Conservation (phyloP, 2,329 filamentous ascomycete genomes). For the Periconia sp. region DNA sequence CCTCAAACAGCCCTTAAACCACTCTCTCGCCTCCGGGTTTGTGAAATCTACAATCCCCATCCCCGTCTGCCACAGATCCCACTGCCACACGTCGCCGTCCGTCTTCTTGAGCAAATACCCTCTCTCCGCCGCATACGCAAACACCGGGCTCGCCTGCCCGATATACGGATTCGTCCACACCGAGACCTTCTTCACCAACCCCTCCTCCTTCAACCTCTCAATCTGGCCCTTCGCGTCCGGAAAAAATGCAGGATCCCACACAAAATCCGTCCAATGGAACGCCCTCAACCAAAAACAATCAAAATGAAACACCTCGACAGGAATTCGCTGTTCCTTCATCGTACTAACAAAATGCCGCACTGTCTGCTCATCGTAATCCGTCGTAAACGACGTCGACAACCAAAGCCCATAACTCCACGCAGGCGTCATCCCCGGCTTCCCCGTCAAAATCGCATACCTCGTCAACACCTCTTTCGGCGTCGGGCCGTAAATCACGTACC, state of each 20-base stretch:
- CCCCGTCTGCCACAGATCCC: conserved; percentile 76
- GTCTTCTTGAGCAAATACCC: conserved; percentile 70
- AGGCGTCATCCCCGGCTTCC: conserved; percentile 65
- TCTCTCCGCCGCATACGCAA: conserved; percentile 64
- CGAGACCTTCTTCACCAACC: conserved; percentile 63
- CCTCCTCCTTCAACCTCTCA: conserved; percentile 62
- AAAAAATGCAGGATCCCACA: conserved; percentile 69
- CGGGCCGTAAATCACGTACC: conserved; percentile 72
- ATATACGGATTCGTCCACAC: conserved; percentile 80
- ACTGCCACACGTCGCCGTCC: conserved; percentile 72
- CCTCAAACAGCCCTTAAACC: conserved; percentile 65
- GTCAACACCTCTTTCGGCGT: conserved; percentile 71
- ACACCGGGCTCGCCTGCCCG: conserved; percentile 68
- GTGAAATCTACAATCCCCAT: conserved; percentile 77
- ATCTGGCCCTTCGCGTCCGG: conserved; percentile 69
- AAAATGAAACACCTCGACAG: conserved; percentile 73
- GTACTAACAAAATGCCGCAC: conserved; percentile 69
- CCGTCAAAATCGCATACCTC: conserved; percentile 68
- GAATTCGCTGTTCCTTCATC: conserved; percentile 66
- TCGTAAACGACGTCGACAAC: conserved; percentile 76
- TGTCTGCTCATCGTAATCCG: conserved; percentile 70
- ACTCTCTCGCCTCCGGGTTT: conserved; percentile 66
- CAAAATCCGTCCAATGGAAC: conserved; percentile 75
- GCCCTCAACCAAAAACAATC: conserved; percentile 79
- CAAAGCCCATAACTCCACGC: conserved; percentile 76